phyloP scores from a whole-genome alignment of 257 asterid genomes.

The Jaltomata sinuosa region DNA sequence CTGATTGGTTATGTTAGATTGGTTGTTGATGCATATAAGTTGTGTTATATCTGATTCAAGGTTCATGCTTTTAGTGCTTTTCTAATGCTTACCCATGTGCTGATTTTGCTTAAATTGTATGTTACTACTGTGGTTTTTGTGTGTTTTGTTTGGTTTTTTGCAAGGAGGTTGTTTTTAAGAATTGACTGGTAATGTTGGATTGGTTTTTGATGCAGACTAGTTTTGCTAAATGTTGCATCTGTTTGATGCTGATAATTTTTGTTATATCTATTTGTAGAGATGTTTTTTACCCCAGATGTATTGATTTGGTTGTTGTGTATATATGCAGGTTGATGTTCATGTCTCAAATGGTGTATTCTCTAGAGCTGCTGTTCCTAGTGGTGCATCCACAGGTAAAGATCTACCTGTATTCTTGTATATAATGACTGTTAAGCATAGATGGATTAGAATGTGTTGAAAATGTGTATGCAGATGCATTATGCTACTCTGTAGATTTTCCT shows the following conservation, averaged over 20 bases:
- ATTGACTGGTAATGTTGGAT: not conserved
- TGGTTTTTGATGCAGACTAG: not conserved
- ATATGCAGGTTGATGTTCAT: conserved; percentile 54
- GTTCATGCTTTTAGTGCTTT: too few relatives aligned
- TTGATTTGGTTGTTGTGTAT: not conserved
- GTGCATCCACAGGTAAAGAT: conserved; percentile 85
- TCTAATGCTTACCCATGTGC: too few relatives aligned
- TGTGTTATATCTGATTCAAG: not conserved
- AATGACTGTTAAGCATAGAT: not conserved
- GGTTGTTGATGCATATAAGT: not conserved
- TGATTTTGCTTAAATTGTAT: too few relatives aligned
- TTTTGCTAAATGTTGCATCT: not conserved
- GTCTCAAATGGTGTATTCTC: conserved; percentile 47
- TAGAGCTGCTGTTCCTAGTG: conserved; percentile 94
- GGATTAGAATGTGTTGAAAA: not conserved
- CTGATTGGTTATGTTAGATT: not conserved
- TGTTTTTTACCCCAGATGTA: not conserved
- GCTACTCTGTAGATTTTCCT: too few relatives aligned
- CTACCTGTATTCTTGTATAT: not conserved
- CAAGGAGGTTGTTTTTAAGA: not conserved
- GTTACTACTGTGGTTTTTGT: not conserved
- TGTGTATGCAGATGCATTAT: not conserved
- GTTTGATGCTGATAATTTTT: not conserved
- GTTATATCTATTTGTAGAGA: not conserved
- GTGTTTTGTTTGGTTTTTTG: not conserved